Evolutionary conservation across 1,139 yeast species (phyloP).

Genomic region (Arxiozyma slooffiae): DNA sequence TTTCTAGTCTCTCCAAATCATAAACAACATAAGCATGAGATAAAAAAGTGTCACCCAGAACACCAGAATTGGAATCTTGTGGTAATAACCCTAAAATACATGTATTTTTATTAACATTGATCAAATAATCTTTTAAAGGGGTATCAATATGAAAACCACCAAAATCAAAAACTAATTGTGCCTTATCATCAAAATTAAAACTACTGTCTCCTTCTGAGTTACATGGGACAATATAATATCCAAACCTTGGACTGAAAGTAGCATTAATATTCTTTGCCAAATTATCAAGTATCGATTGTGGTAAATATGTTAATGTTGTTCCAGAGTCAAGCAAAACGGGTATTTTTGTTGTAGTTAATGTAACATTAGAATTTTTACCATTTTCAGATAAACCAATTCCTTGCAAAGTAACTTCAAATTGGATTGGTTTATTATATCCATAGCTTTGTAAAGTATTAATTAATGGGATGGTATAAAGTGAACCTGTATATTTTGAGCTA

Average conservation of each 20-base stretch:
- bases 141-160: slow-evolving; percentile 43
- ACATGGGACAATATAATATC: slow-evolving; percentile 29
- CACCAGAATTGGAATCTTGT: slow-evolving; percentile 28
- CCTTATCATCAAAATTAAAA: slow-evolving; percentile 14
- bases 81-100: slow-evolving; percentile 37
- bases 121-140: slow-evolving; percentile 38
- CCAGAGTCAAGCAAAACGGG: slow-evolving; percentile 44
- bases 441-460: slow-evolving; percentile 32
- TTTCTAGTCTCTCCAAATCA: slow-evolving; percentile 56
- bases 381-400: slow-evolving; percentile 31
- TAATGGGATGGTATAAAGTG: slow-evolving; percentile 35
- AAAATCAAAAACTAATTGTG: slow-evolving; percentile 38
- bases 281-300: slow-evolving; percentile 25
- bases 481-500: slow-evolving; percentile 35
- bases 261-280: slow-evolving; percentile 34
- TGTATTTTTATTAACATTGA: slow-evolving; percentile 10
- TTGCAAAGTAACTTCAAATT: slow-evolving; percentile 38
- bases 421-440: slow-evolving; percentile 32
- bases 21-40: slow-evolving; percentile 68
- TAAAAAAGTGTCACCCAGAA: slow-evolving; percentile 68
- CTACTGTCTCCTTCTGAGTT: background rate
- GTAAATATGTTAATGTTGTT: slow-evolving; percentile 38
- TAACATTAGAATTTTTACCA: slow-evolving; percentile 16
- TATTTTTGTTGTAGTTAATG: slow-evolving; percentile 24
- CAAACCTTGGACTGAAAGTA: slow-evolving; percentile 28